Base-by-base conservation (phyloP, 768 basidiomycete species). In the Agrocybe praecox region DNA sequence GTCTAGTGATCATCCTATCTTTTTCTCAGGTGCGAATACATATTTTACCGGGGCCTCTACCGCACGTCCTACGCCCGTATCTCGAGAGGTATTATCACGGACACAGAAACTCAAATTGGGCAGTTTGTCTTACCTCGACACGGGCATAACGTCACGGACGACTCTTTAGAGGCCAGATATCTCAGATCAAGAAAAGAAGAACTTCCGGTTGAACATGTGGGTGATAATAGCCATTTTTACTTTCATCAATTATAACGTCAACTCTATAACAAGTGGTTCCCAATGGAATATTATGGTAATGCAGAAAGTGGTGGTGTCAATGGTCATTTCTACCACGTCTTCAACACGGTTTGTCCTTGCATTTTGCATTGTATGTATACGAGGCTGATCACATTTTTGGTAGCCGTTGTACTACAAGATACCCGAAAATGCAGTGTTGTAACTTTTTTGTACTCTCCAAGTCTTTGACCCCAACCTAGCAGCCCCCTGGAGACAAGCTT, bases 81-180 rank as follows among this genome's bases (percentile, higher is more conserved):
- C 17, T 91, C 92, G 11, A 82, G 92, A 18, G 87, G 91, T 21
- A 86, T 85, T 32, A 89, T 96, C 60, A 94, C 92, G 22, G 94
- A 96, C 65, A 96, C 94, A 1, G 93, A 96, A 65, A 79, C 94
- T 50, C 94, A 94, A 71, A 84, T 96, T 34, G 93, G 87, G 11
- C 92, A 91, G 69, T 96, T 94, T 66, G 80, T 90, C 48, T 67
- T 95, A 3, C 92, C 92, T 0, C 78, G 74, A 46, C 78, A 85
- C 53, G 87, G 83, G 0, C 64, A 69, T 57, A 67, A 68, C 17
- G 80, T 86, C 3, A 74, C 75, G 21, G 83, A 92, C 62, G 85
- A 90, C 18, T 78, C 84, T 0, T 69, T 79, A 48, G 75, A 79
- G 17, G 86, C 88, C 2, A 80, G 88, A 47, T 91, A 94, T 69